Conservation (phyloP, 805 yeast species). For the Starmerella floricola region DNA sequence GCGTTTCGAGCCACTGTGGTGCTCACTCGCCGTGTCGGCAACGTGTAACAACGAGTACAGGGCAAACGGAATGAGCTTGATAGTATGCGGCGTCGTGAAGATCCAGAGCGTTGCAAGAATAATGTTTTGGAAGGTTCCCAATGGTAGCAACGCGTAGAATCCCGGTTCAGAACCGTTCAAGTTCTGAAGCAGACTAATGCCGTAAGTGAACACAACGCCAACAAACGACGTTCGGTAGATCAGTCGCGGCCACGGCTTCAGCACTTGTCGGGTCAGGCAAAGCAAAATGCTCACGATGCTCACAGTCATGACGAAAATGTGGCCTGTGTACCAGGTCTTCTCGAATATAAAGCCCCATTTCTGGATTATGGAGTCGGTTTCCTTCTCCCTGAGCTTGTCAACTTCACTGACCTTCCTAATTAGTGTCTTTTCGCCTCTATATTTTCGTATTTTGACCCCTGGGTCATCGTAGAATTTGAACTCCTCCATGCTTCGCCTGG, state of each 20-base stretch:
- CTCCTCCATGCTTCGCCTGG: background rate
- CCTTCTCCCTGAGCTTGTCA: background rate
- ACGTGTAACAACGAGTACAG: conserved; percentile 69
- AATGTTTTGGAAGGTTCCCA: conserved; percentile 64
- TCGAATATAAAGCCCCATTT: conserved; percentile 6
- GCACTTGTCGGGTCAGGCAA: conserved; percentile 22
- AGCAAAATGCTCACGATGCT: conserved; percentile 12
- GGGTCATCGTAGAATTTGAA: conserved; percentile 7
- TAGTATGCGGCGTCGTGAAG: conserved; percentile 45
- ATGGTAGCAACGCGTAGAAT: conserved; percentile 49
- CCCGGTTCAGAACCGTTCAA: conserved; percentile 53
- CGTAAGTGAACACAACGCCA: conserved; percentile 21
- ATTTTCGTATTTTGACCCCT: conserved; percentile 2
- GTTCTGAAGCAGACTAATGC: conserved; percentile 28
- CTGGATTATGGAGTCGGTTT: conserved; percentile 5
- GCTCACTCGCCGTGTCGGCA: conserved; percentile 32
- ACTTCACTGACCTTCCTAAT: background rate
- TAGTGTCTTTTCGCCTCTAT: background rate
- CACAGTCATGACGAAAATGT: conserved; percentile 7
- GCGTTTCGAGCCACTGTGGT: conserved; percentile 6
- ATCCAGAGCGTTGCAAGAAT: conserved; percentile 43
- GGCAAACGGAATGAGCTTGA: conserved; percentile 59
- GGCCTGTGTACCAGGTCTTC: conserved; percentile 17
- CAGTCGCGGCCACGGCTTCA: conserved; percentile 19
- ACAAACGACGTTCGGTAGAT: conserved; percentile 24